These are phyloP conservation scores for Terana coerulea DNA, from an alignment of 768 basidiomycete species.

Conservation along the genomic window DNA sequence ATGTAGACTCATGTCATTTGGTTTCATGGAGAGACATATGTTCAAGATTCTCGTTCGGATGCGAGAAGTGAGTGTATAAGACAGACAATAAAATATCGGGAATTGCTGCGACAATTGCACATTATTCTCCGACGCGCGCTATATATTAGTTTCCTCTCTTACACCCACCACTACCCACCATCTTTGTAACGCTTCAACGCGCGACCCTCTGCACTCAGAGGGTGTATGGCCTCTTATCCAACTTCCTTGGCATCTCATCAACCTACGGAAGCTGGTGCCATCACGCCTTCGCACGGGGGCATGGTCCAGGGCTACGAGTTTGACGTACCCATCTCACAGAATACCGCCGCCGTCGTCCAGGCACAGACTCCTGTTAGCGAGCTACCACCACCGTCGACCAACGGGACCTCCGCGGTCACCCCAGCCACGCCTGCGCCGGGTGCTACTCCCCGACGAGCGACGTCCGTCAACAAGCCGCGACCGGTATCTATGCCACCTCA, in stretches of 20 bases:
- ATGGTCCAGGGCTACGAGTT: constrained; percentile 60
- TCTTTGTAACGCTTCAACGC: not conserved
- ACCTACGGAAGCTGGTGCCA: constrained; percentile 30
- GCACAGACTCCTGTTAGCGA: not conserved
- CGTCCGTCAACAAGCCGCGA: constrained; percentile 39
- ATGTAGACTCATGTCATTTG: not conserved
- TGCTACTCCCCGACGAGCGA: constrained; percentile 21
- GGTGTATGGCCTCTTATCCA: constrained; percentile 43
- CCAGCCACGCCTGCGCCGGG: constrained; percentile 28
- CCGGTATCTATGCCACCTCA: constrained; percentile 79
- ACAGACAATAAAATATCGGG: no score
- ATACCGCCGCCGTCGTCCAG: constrained; percentile 20
- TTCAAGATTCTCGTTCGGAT: no score
- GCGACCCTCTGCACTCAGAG: not conserved
- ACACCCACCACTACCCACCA: constrained; percentile 2
- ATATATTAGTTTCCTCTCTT: constrained; percentile 5
- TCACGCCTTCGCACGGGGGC: constrained; percentile 51
- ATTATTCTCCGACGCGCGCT: no score
- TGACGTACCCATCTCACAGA: constrained; percentile 52
- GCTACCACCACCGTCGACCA: constrained; percentile 14
- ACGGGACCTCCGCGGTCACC: no score
- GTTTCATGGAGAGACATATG: no score
- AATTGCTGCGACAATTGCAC: no score
- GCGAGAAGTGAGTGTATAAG: no score
- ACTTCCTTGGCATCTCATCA: constrained; percentile 37